A percentile compares a stretch with the other conserved stretches of the same genome.
Conservation (phyloP, 257 asterid species). For the Ligustrum vulgare region DNA sequence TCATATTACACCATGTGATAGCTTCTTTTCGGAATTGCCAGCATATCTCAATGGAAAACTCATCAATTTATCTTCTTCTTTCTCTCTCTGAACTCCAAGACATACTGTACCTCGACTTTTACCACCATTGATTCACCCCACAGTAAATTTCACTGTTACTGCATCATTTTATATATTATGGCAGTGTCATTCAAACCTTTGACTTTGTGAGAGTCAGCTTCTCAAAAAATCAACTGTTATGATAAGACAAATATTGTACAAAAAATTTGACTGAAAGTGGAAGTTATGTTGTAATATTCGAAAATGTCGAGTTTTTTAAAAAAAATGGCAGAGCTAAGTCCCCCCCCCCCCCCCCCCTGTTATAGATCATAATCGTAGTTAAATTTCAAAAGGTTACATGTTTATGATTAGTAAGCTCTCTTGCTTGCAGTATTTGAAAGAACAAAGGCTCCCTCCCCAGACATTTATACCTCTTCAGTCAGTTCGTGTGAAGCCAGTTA, state of each 20-base stretch:
- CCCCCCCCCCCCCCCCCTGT: not conserved
- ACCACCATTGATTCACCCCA: constrained; percentile 6
- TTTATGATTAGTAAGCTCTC: constrained; percentile 28
- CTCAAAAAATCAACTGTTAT: not conserved
- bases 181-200: constrained; percentile 2
- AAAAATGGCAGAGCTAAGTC: constrained; percentile 14
- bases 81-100: not conserved
- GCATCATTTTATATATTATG: constrained; percentile 13
- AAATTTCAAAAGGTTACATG: constrained; percentile 9
- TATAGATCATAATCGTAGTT: not conserved
- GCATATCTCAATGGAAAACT: not conserved
- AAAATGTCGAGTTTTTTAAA: constrained; percentile 7
- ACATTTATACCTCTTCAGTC: constrained; percentile 95
- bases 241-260: not conserved
- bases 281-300: not conserved
- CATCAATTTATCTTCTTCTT: constrained; percentile 12
- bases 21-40: not conserved
- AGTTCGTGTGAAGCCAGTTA: constrained; percentile 88
- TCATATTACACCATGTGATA: not conserved
- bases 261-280: not conserved
- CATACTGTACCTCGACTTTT: not conserved
- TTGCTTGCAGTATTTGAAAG: constrained; percentile 81
- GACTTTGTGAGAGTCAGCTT: constrained; percentile 8
- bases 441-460: constrained; percentile 98
- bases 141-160: not conserved